Conservation (phyloP, 1,284 basidiomycete species). For the Amylostereum areolatum region DNA sequence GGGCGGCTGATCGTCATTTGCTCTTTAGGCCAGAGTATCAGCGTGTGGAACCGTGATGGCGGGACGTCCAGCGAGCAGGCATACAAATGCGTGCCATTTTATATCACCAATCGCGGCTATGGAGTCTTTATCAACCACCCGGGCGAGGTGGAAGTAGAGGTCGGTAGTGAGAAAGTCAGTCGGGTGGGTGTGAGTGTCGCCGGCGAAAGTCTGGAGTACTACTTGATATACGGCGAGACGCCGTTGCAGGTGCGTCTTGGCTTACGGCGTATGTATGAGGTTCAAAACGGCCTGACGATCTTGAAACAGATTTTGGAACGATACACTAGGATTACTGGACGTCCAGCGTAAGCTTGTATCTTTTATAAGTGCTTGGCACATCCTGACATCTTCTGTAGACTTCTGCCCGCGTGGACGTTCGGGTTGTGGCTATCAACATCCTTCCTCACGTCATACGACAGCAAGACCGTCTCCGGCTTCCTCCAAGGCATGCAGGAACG, state of each 20-base stretch:
- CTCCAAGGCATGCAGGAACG: conserved; percentile 66
- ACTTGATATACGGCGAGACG: conserved; percentile 60
- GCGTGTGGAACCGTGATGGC: conserved; percentile 69
- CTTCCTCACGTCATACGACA: conserved; percentile 67
- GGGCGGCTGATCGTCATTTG: conserved; percentile 1
- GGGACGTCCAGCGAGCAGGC: conserved; percentile 69
- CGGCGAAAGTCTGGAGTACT: conserved; percentile 60
- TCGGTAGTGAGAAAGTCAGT: conserved; percentile 70
- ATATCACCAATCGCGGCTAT: conserved; percentile 64
- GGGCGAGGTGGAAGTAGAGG: conserved; percentile 72
- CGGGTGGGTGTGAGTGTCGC: conserved; percentile 65
- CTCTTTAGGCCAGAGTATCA: conserved; percentile 48
- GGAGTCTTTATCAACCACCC: conserved; percentile 74
- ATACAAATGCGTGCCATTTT: conserved; percentile 72
- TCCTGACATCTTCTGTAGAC: conserved; percentile 22
- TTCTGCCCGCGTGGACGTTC: conserved; percentile 68
- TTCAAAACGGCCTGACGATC: neutral
- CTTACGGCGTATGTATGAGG: neutral
- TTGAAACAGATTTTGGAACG: conserved; percentile 42
- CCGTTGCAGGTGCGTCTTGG: conserved; percentile 43
- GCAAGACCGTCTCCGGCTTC: conserved; percentile 62
- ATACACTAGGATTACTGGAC: conserved; percentile 60
- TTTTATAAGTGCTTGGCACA: neutral
- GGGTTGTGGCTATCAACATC: conserved; percentile 76
- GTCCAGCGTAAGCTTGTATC: conserved; percentile 44